Evolutionary conservation across 106 monocot species (phyloP), one percentile per base, ranked within the genome.

Genomic region (Platanthera zijinensis): DNA sequence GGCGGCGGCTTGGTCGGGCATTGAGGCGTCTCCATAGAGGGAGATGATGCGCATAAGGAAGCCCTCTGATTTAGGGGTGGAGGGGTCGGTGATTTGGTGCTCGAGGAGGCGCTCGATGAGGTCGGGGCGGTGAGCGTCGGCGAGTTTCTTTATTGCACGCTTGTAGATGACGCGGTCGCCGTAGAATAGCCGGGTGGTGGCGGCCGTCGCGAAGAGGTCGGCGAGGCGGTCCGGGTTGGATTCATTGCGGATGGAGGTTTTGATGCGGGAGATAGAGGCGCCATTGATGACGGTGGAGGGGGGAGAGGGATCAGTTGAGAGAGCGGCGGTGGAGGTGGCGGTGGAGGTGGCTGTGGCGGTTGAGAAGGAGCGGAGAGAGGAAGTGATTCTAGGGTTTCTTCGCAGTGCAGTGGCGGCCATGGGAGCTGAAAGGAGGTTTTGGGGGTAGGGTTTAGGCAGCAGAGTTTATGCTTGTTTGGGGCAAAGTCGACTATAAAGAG

Each of bases 11-110:
- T 85, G 83, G 21, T 90, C 87, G 28, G 77, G 51, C 83, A 90
- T 83, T 17, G 73, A 75, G 50, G 87, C 76, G 18, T 59, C 70
- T 50, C 87, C 85, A 80, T 87, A 90, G 74, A 90, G 90, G 51
- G 76, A 61, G 50, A 90, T 64, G 72, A 87, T 68, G 73, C 87
- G 87, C 72, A 87, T 74, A 32, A 87, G 74, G 79, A 90, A 87
- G 57, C 85, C 90, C 54, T 89, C 89, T n/a, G 89, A 81, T 64
- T 84, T 79, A 54, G 89, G 79, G 71, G 79, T 52, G 75, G 76
- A 39, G 54, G 84, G 80, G 50, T 79, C 71, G 53, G 80, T 70
- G 48, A 53, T 25, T 57, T 83, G 80, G 57, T 63, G 5, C 19
- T 86, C 83, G 45, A 86, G 86, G 70, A 86, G 69, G 21, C 74